Conservation (phyloP, 495 filamentous ascomycete species). For the Massariosphaeria phaeospora region DNA sequence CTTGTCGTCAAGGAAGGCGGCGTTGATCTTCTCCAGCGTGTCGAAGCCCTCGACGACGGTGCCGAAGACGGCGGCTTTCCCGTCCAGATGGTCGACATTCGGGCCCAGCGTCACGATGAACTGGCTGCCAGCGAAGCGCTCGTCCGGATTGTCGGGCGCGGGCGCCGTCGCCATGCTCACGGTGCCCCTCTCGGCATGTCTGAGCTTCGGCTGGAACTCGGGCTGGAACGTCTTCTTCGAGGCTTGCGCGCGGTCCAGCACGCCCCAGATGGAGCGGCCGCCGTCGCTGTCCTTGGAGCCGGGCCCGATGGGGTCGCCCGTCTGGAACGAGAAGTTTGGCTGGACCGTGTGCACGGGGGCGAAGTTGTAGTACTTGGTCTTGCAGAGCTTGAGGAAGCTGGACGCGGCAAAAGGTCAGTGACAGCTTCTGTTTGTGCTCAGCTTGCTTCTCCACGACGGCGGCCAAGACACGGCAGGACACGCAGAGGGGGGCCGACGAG, state of each 20-base stretch:
- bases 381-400: constrained; percentile 97
- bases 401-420: constrained; percentile 49
- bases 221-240: constrained; percentile 75
- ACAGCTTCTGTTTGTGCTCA: constrained; percentile 40
- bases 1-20: constrained; percentile 74
- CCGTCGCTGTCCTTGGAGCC: constrained; percentile 78
- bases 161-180: constrained; percentile 92
- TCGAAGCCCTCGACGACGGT: constrained; percentile 93
- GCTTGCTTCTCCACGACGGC: constrained; percentile 39
- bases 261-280: constrained; percentile 85
- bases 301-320: constrained; percentile 86
- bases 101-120: constrained; percentile 87
- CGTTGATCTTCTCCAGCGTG: constrained; percentile 86
- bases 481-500: neutral
- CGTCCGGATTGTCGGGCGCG: constrained; percentile 69
- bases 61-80: constrained; percentile 88
- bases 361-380: constrained; percentile 97
- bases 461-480: constrained; percentile 1
- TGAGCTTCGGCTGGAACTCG: constrained; percentile 74
- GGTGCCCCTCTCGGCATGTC: constrained; percentile 78
- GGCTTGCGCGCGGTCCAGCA: constrained; percentile 56
- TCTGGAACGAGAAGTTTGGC: constrained; percentile 89
- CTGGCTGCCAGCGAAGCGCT: constrained; percentile 75
- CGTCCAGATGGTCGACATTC: constrained; percentile 81
- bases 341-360: constrained; percentile 83